These are phyloP conservation scores for Sordariomycetes sp. DNA, from an alignment of 2,329 filamentous ascomycete genomes.

Conservation along the genomic window DNA sequence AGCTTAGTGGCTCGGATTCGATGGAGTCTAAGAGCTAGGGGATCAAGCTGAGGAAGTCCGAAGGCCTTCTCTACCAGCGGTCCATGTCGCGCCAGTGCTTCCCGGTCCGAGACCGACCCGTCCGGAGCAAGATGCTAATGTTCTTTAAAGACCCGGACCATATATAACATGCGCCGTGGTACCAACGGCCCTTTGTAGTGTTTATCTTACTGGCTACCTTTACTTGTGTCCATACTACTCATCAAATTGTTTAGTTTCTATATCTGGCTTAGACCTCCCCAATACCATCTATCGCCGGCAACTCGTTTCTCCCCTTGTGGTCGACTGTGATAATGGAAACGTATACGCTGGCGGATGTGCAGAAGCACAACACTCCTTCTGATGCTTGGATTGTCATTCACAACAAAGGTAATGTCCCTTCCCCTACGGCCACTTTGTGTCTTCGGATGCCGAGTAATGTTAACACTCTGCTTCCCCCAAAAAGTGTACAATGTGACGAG, in stretches of 20 bases:
- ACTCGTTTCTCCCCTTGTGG: too few species aligned
- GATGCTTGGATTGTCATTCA: conserved; percentile 44
- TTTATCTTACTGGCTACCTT: neutral
- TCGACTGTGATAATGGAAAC: too few species aligned
- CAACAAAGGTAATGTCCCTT: conserved; percentile 32
- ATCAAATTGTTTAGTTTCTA: neutral
- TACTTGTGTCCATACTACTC: neutral
- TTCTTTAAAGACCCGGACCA: neutral
- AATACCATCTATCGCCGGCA: too few species aligned
- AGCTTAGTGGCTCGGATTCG: too few species aligned
- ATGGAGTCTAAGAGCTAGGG: too few species aligned
- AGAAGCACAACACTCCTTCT: conserved; percentile 29
- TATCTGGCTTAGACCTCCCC: too few species aligned
- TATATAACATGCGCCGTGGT: neutral
- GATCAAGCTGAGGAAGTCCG: too few species aligned
- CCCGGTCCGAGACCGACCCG: neutral
- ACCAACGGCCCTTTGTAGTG: neutral
- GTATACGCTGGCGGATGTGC: conserved; percentile 24
- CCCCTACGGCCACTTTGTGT: too few species aligned
- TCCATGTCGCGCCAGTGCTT: neutral
- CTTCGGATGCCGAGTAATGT: neutral
- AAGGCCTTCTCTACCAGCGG: neutral
- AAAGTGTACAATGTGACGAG: conserved; percentile 44
- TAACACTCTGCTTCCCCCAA: neutral
- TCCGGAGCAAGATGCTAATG: neutral